phyloP scores from a whole-genome alignment of 208 protist species.

The Trypanosoma cruzi region DNA sequence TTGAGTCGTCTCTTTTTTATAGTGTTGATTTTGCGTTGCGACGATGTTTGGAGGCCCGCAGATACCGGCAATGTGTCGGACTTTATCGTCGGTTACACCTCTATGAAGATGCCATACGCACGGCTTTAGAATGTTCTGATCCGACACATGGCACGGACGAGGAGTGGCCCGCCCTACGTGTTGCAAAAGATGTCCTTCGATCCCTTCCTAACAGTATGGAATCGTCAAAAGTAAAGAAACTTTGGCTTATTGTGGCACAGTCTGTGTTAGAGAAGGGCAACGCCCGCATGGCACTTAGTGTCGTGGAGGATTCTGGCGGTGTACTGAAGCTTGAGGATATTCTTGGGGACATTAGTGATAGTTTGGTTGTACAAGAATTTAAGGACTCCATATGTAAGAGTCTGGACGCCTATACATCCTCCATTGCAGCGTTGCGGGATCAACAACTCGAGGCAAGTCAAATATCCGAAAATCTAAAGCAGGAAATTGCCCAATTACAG shows the following conservation, averaged over 20 bases:
- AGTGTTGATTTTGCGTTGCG: constrained; percentile 93
- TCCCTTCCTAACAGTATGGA: constrained; percentile 67
- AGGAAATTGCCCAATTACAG: constrained; percentile 85
- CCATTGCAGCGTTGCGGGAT: constrained; percentile 81
- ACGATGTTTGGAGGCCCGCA: constrained; percentile 77
- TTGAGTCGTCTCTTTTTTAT: constrained; percentile 78
- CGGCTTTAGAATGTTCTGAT: constrained; percentile 56
- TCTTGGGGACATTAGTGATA: constrained; percentile 93
- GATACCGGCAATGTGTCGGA: constrained; percentile 75
- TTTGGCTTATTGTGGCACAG: constrained; percentile 94
- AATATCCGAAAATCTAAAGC: constrained; percentile 85
- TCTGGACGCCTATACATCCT: constrained; percentile 89
- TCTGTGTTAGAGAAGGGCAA: constrained; percentile 84
- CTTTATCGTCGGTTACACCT: constrained; percentile 93
- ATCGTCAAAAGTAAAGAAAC: constrained; percentile 72
- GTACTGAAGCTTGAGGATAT: constrained; percentile 96
- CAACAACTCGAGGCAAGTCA: constrained; percentile 91
- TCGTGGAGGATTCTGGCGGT: constrained; percentile 69
- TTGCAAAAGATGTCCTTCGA: constrained; percentile 71
- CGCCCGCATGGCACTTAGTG: constrained; percentile 74
- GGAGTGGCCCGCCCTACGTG: constrained; percentile 60
- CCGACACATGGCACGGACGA: not conserved
- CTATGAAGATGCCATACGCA: constrained; percentile 95
- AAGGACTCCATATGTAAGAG: constrained; percentile 93
- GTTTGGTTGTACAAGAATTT: constrained; percentile 93